phyloP scores from a whole-genome alignment of 75 land plant species.

The Ceratopteris richardii region DNA sequence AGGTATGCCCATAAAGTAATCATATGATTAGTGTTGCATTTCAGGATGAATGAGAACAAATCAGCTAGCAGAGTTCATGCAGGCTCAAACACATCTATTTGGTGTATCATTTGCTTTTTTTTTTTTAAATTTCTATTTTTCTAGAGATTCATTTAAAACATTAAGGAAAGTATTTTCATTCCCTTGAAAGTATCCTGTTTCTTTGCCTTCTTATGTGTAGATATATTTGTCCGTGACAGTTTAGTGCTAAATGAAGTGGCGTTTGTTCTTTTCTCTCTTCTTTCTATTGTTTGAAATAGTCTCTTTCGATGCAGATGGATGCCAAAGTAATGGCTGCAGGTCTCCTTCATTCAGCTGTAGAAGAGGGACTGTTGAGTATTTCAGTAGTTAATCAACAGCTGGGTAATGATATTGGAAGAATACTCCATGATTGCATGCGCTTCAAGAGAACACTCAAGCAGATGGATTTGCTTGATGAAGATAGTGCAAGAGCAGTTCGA shows the following conservation, averaged over 20 bases:
- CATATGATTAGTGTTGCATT: neutral
- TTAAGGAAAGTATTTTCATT: neutral
- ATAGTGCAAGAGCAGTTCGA: slow-evolving; percentile 47
- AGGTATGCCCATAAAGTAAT: slow-evolving; percentile 38
- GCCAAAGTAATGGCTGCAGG: slow-evolving; percentile 87
- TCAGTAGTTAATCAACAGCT: slow-evolving; percentile 39
- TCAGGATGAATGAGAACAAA: neutral
- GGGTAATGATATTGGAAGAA: slow-evolving; percentile 49
- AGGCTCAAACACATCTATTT: no score
- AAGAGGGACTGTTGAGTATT: slow-evolving; percentile 44
- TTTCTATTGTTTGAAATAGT: neutral
- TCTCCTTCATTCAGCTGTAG: slow-evolving; percentile 51
- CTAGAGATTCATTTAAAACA: neutral
- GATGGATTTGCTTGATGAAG: slow-evolving; percentile 63
- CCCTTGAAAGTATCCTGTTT: no score
- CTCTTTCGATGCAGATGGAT: slow-evolving; percentile 58
- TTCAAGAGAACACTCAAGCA: slow-evolving; percentile 44
- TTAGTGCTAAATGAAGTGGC: no score
- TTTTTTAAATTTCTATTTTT: neutral
- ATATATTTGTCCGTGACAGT: neutral
- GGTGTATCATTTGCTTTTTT: neutral
- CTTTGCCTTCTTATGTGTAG: neutral
- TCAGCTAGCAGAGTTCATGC: no score
- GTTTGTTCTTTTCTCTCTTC: neutral
- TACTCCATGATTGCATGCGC: slow-evolving; percentile 70